Evolutionary conservation across 1,284 basidiomycete genomes (phyloP), one percentile per base, ranked within the genome.

Genomic region (Schizophyllum commune): DNA sequence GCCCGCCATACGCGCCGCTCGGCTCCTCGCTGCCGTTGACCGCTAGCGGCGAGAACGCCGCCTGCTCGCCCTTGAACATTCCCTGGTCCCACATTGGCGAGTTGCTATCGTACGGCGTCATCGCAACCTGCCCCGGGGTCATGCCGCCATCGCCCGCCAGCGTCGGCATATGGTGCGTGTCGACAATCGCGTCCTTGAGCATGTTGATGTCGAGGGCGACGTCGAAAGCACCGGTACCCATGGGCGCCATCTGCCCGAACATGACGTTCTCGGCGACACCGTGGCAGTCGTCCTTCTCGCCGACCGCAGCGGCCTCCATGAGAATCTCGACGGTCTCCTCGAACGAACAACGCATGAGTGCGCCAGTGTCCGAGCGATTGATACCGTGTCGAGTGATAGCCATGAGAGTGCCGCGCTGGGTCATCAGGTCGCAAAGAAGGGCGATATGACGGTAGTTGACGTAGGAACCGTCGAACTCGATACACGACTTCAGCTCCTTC

Each of bases 331-430:
- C 97, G 0, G 97, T 99, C 81, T 99, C 97, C 75, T 99, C 97
- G 81, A 99, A 99, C 3, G 97, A 98, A 76, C 95, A 98, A 57
- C 97, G 84, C 89, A 99, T 98, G 60, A 99, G 82, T 1, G 97
- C 96, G 52, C 95, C 95, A 9, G 95, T 96, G 69, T 98, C 95
- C 32, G 96, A 92, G 60, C 96, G 89, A 76, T 99, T 99, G 77
- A 99, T 99, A 75, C 97, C 97, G 71, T 99, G 97, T 58, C 97
- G 94, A 57, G 97, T 99, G 75, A 99, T 99, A 11, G 96, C 94
- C 96, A 99, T 99, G 64, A 99, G 82, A 8, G 85, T 77, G 52
- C 97, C 97, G 62, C 94, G 92, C 69, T 96, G 94, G 13, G 96
- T 99, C 97, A 99, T 99, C 58, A 99, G 82, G 73, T 99, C 97